Evolutionary conservation across 768 basidiomycete genomes (phyloP), one percentile per base, ranked within the genome.

Genomic region (Rhodotorula diobovata): DNA sequence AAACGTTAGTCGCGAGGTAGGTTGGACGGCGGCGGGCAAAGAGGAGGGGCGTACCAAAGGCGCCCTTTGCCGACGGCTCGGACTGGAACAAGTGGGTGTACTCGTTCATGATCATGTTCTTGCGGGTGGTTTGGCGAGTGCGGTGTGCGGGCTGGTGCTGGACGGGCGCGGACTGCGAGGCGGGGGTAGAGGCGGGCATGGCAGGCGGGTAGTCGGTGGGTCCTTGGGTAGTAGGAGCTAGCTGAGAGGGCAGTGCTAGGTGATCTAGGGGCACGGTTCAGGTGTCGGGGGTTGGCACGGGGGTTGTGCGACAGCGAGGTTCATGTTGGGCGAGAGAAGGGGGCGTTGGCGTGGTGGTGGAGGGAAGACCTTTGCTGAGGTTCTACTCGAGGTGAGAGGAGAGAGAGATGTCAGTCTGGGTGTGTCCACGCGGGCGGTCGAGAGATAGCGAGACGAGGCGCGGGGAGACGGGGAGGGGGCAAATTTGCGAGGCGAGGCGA

Each of bases 71-170:
- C 56, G n/a, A 10, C 59, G 60, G 41, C 34, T 23, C 11, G 16
- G 43, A 20, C n/a, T 62, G 2, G 0, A 50, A 16, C 45, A 43
- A 53, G 15, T 59, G 11, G 66, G 57, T 54, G 56, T 63, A 56
- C 41, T 63, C 61, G 66, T 67, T 71, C 70, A 71, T 71, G 65
- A 34, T 61, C 70, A 71, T 71, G 65, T 28, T 61, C 10, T 34
- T 45, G 25, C 28, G 53, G 20, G 56, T 57, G 25, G 37, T 23
- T 57, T 37, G 34, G 54, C 54, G 54, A 34, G 32, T 55, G 54
- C 32, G 35, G 54, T 55, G 56, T 20, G 37, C 51, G 51, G 51
- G 51, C 51, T n/a, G n/a, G n/a, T n/a, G n/a, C n/a, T 53, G 51
- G 23, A 18, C 25, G 34, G 55, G 55, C 5, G 55, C 55, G 55